Evolutionary conservation across 371 early-diverging fungal species (phyloP).

Genomic region (Mortierella sp.): DNA sequence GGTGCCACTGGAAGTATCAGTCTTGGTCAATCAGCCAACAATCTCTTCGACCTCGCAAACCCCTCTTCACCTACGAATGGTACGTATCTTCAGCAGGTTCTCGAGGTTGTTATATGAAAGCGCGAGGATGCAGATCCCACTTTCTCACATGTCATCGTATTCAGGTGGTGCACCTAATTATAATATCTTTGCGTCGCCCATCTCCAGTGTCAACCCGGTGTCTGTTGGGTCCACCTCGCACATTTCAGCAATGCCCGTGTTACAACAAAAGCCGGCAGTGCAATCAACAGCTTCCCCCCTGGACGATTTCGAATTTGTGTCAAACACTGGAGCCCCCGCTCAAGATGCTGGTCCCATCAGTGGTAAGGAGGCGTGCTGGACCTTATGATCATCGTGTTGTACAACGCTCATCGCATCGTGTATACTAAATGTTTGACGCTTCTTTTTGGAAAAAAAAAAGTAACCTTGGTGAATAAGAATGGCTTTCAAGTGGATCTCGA

Average conservation of each 20-base stretch:
- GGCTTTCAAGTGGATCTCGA: conserved; percentile 63
- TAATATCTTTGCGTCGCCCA: conserved; percentile 28
- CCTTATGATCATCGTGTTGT: too few relatives aligned
- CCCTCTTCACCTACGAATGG: conserved; percentile 8
- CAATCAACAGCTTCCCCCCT: conserved; percentile 12
- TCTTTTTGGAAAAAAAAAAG: conserved; percentile 24
- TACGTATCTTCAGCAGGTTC: neutral
- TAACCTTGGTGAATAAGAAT: conserved; percentile 70
- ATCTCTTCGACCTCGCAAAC: neutral
- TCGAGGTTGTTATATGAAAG: neutral
- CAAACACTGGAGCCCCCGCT: conserved; percentile 29
- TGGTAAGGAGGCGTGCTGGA: conserved; percentile 11
- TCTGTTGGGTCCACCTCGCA: conserved; percentile 12
- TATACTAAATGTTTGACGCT: neutral
- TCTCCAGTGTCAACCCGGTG: conserved; percentile 20
- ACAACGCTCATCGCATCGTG: neutral
- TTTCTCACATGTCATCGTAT: neutral
- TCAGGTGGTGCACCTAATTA: conserved; percentile 17
- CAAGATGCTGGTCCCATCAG: conserved; percentile 5
- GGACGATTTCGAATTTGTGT: conserved; percentile 49
- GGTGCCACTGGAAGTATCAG: conserved; percentile 43
- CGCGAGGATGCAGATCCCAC: too few relatives aligned
- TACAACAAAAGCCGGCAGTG: neutral
- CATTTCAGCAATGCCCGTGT: neutral
- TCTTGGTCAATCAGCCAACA: conserved; percentile 22